Conservation (phyloP, 331 rosid species). For the Malus hybrid region DNA sequence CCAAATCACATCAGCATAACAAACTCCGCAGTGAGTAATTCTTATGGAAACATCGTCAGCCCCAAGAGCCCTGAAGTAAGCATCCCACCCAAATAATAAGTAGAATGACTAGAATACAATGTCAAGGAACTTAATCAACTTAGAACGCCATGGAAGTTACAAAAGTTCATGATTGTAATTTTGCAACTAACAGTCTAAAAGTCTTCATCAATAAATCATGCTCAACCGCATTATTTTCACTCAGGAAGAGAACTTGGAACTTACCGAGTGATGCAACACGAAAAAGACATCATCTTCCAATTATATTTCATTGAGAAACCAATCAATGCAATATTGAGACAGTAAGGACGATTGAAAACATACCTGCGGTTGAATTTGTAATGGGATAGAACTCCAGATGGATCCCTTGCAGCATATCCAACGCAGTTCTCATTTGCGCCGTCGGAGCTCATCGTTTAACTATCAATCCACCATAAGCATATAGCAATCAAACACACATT, state of each 20-base stretch:
- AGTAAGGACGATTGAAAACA: not conserved
- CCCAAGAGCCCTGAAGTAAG: constrained; percentile 43
- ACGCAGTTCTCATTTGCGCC: constrained; percentile 42
- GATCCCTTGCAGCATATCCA: constrained; percentile 87
- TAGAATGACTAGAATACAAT: not conserved
- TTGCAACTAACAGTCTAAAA: not conserved
- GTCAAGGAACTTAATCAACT: not conserved
- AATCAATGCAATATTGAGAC: not conserved
- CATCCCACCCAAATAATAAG: not conserved
- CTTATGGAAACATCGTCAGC: constrained; percentile 55
- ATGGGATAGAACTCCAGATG: constrained; percentile 67
- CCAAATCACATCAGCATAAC: constrained; percentile 68
- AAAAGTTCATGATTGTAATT: not conserved
- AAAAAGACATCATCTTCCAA: not conserved
- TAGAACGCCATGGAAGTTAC: not conserved
- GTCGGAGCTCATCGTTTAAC: constrained; percentile 33
- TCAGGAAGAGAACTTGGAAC: not conserved
- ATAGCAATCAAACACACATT: not conserved
- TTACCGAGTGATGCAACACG: not conserved
- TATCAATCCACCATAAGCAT: not conserved
- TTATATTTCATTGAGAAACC: not conserved
- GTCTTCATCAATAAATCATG: not conserved
- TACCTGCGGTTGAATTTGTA: constrained; percentile 71
- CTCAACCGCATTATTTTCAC: not conserved
- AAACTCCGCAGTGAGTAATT: constrained; percentile 82